Conservation (phyloP, 1,284 basidiomycete species). For the Papiliotrema fonsecae region DNA sequence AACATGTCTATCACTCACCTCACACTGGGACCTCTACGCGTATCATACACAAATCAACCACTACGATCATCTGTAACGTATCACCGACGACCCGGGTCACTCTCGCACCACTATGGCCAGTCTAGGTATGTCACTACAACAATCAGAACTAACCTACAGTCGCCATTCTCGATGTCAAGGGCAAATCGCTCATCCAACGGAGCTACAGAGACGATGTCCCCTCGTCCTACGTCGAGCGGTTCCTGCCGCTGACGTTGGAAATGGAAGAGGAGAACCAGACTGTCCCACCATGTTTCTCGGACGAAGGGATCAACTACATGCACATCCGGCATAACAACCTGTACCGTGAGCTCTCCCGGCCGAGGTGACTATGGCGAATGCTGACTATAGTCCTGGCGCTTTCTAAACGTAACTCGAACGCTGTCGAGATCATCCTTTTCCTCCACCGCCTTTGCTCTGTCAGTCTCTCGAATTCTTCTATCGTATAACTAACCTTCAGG, state of each 20-base stretch:
- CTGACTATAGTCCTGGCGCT: slow-evolving; percentile 73
- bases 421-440: slow-evolving; percentile 94
- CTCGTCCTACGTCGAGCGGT: slow-evolving; percentile 80
- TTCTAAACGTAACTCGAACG: slow-evolving; percentile 94
- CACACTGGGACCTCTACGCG: no score
- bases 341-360: slow-evolving; percentile 82
- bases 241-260: slow-evolving; percentile 89
- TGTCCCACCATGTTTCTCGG: slow-evolving; percentile 91
- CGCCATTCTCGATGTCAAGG: slow-evolving; percentile 96
- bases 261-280: slow-evolving; percentile 96
- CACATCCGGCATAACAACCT: slow-evolving; percentile 97
- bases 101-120: slow-evolving; percentile 40
- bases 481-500: slow-evolving; percentile 49
- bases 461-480: slow-evolving; percentile 11
- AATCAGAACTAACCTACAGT: slow-evolving; percentile 48
- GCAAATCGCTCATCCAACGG: slow-evolving; percentile 93
- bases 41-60: no score
- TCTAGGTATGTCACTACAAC: slow-evolving; percentile 19
- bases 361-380: no score
- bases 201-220: slow-evolving; percentile 96
- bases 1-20: no score
- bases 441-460: slow-evolving; percentile 76
- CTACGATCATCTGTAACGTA: no score
- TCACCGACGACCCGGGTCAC: no score
- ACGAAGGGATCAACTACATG: slow-evolving; percentile 93